phyloP scores from a whole-genome alignment of 1,139 yeast species.

The Tardiomyces blankii region DNA sequence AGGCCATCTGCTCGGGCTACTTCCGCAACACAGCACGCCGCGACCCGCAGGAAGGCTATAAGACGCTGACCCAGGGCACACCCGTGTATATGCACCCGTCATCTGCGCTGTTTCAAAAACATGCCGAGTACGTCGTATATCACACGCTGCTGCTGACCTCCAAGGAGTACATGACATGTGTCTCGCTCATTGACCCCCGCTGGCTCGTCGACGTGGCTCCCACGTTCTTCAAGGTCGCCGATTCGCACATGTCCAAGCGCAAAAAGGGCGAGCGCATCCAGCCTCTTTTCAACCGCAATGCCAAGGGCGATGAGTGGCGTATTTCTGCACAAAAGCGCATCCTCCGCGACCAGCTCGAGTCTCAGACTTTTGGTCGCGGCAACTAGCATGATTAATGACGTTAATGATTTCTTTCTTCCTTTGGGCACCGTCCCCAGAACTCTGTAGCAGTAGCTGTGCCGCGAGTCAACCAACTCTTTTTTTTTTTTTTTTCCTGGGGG shows the following conservation, averaged over 20 bases:
- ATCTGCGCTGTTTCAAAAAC: slow-evolving; percentile 63
- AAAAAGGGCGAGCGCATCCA: slow-evolving; percentile 41
- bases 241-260: slow-evolving; percentile 30
- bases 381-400: too few relatives aligned
- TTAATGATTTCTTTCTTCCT: too few relatives aligned
- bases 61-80: slow-evolving; percentile 66
- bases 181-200: slow-evolving; percentile 66
- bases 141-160: slow-evolving; percentile 75
- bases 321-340: slow-evolving; percentile 29
- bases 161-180: slow-evolving; percentile 87
- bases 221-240: slow-evolving; percentile 60
- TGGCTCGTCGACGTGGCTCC: slow-evolving; percentile 90
- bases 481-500: too few relatives aligned
- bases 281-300: slow-evolving; percentile 51
- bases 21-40: slow-evolving; percentile 77
- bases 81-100: slow-evolving; percentile 86
- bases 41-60: slow-evolving; percentile 67
- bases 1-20: slow-evolving; percentile 75
- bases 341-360: neutral
- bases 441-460: too few relatives aligned
- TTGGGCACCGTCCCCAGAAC: too few relatives aligned
- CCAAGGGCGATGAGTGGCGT: slow-evolving; percentile 45
- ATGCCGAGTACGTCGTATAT: slow-evolving; percentile 70
- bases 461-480: too few relatives aligned
- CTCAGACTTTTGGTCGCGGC: neutral